phyloP scores from a whole-genome alignment of 164 flowering plant species.

The Vitis amurensis region DNA sequence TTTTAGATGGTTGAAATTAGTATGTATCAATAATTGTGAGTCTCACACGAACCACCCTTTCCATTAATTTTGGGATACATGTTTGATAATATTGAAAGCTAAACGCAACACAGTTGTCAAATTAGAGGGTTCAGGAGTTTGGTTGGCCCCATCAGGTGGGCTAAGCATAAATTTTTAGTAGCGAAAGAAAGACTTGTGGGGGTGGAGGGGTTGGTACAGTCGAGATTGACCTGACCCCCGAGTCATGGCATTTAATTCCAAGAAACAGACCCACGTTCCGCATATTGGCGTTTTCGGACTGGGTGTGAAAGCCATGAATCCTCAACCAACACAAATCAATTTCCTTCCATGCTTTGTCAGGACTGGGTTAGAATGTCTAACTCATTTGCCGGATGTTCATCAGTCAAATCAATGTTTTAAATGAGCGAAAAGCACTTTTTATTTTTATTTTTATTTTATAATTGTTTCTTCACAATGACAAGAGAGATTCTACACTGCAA shows the following conservation, averaged over 20 bases:
- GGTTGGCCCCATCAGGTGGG: too few relatives aligned
- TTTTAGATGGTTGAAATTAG: too few relatives aligned
- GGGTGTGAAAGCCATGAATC: not conserved
- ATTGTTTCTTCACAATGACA: not conserved
- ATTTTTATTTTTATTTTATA: too few relatives aligned
- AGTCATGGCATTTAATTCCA: constrained; percentile 1
- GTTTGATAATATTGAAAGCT: too few relatives aligned
- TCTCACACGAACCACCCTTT: too few relatives aligned
- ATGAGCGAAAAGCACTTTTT: not conserved
- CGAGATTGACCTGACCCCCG: not conserved
- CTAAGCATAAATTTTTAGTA: too few relatives aligned
- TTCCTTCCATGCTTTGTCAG: not conserved
- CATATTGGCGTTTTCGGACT: not conserved
- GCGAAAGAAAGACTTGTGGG: not conserved
- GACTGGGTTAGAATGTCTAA: too few relatives aligned
- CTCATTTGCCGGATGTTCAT: not conserved
- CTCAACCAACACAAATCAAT: not conserved
- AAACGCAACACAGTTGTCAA: too few relatives aligned
- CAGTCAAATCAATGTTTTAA: constrained; percentile 15
- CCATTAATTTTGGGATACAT: too few relatives aligned
- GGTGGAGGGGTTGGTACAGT: not conserved
- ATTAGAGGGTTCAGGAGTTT: too few relatives aligned
- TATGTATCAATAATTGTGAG: too few relatives aligned
- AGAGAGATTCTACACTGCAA: too few relatives aligned
- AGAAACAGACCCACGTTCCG: not conserved